Evolutionary conservation across 2,329 filamentous ascomycete genomes (phyloP), one percentile per base, ranked within the genome.

Genomic region (Cercospora sojina): DNA sequence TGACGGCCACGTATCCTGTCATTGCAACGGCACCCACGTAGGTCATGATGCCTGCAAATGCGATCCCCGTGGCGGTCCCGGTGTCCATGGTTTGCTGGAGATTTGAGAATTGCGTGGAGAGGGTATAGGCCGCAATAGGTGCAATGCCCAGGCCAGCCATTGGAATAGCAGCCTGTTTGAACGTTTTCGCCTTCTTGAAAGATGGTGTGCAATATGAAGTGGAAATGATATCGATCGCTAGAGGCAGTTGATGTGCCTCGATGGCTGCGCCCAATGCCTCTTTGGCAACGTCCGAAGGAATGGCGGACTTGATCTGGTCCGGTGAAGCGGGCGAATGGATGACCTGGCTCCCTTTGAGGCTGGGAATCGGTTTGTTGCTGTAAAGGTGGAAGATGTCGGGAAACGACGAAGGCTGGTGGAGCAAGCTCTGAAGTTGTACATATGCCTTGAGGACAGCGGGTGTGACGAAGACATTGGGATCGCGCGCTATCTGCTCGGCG

Each of bases 21-120:
- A 90, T 92, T 3, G 87, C 89, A 4, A 93, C 93, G 69, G 92
- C 91, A 20, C 88, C 86, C 49, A 96, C 84, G 77, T 98, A 99
- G 6, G 92, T 91, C 68, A 94, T 81, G 59, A 95, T 90, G 12
- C 91, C 93, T 0, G 86, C 87, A 76, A 96, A 92, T 4, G 91
- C 90, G 67, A 96, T 87, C 10, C 87, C 87, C 2, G 92, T 96
- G 9, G 93, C 92, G 35, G 86, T 87, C 29, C 81, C 82, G 0
- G 88, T 82, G 71, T 96, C 91, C 86, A 97, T 92, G n/a, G 89
- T 89, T 64, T 86, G 85, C 77, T 94, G 91, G 69, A 88, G 83
- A 10, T 82, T 78, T 1, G 89, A 85, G 29, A 91, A 83, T 76
- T 89, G 89, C 1, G 86, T 85, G 0, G 92, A 91, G 43, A 93